Percentiles rank a stretch among this genome's conserved stretches.
These are phyloP conservation scores for Gentiana straminea DNA, from an alignment of 257 asterid genomes.

Conservation along the genomic window DNA sequence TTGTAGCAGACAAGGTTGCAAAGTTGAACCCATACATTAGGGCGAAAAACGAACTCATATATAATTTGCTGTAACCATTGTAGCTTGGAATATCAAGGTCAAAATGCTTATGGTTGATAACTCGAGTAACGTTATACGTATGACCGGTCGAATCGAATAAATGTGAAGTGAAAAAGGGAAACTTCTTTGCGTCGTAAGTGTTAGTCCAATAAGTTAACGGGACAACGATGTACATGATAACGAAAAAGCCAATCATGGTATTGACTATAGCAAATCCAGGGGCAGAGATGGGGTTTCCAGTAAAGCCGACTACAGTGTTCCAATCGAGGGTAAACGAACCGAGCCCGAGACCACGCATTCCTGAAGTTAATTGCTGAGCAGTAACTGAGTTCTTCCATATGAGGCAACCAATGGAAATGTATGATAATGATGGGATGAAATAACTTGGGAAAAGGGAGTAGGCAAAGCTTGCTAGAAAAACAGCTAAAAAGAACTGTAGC, in stretches of 20 bases:
- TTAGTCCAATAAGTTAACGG: conserved; percentile 43
- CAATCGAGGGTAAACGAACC: conserved; percentile 18
- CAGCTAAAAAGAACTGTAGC: conserved; percentile 46
- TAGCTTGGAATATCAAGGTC: conserved; percentile 25
- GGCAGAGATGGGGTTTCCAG: conserved; percentile 9
- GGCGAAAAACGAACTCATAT: conserved; percentile 50
- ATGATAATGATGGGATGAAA: conserved; percentile 9
- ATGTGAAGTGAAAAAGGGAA: conserved; percentile 39
- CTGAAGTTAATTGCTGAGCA: conserved; percentile 21
- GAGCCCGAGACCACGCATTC: conserved; percentile 16
- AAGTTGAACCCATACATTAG: conserved; percentile 59
- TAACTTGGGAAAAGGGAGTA: conserved; percentile 31
- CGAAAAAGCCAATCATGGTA: conserved; percentile 3
- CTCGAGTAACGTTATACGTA: conserved; percentile 27
- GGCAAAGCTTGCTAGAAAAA: conserved; percentile 41
- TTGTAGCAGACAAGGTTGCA: conserved; percentile 53
- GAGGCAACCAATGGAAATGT: conserved; percentile 13
- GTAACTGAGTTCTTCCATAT: conserved; percentile 12
- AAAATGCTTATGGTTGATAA: conserved; percentile 27
- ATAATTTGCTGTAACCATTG: conserved; percentile 40
- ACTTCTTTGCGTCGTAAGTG: conserved; percentile 34
- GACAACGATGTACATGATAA: conserved; percentile 17
- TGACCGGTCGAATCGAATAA: conserved; percentile 31
- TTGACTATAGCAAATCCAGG: conserved; percentile 14
- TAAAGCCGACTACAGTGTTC: conserved; percentile 12